Base-by-base conservation (phyloP, 1,139 yeast genomes). In the Sugiyamaella japonica region DNA sequence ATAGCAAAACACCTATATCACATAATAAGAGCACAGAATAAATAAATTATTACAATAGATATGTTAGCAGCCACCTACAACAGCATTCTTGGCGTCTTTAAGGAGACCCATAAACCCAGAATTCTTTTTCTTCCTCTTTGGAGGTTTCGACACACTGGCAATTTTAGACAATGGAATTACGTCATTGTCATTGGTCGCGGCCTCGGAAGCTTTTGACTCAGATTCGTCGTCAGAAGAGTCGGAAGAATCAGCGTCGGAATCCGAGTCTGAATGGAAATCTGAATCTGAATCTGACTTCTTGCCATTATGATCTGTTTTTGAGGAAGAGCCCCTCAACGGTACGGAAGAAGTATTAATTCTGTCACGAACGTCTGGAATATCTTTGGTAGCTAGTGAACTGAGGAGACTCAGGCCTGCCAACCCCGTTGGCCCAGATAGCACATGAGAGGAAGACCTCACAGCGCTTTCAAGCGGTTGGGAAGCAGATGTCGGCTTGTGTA, bases 261-360 rank as follows among this genome's bases (percentile, higher is more conserved):
- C 56, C 5, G 60, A 57, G 10, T 54, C 57, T 7, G 58, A 54
- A 13, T 49, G 60, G 86, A 86, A 57, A 8, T 54, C 57, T 10
- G 58, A 54, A 15, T 49, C 81, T 60, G 86, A 86, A 1, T 76
- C 78, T 20, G 74, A 73, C 7, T 78, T 81, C 23, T 80, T 82
- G 36, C 73, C 76, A 31, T 77, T 79, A 47, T 81, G 81, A 43
- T 76, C 84, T 3, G 78, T 83, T 43, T 41, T 40, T 2, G 44
- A 7, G 29, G 53, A 48, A 10, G 25, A 25, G 51, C 42, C 25
- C 70, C 55, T 6, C 75, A 72, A 7, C 60, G 53, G 55, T 77
- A 78, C 0, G 53, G 50, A 31, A 42, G 53, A 7, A 36, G 49
- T 28, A 48, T 16, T 20, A 10, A 34, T 25, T n/a, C 52, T 23